phyloP scores from a whole-genome alignment of 2,329 filamentous ascomycete genomes.

The Helotiales sp. region DNA sequence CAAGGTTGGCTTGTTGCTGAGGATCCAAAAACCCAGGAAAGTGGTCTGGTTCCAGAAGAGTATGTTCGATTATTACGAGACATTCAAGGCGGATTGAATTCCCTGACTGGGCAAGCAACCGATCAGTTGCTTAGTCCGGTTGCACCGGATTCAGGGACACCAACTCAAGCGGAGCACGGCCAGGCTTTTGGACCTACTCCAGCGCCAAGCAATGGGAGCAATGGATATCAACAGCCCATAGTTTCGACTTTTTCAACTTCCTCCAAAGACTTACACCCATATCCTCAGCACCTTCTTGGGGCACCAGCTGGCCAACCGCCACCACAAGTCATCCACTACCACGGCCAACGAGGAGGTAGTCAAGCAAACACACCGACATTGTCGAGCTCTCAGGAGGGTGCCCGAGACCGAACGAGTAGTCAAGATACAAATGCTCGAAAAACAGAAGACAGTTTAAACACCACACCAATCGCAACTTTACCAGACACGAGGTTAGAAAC shows the following conservation, averaged over 20 bases:
- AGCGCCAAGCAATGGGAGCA: constrained; percentile 50
- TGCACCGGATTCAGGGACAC: constrained; percentile 63
- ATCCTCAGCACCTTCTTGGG: constrained; percentile 68
- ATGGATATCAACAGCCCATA: constrained; percentile 71
- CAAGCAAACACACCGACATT: constrained; percentile 67
- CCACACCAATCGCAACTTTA: constrained; percentile 34
- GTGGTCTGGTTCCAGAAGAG: constrained; percentile 92
- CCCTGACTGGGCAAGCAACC: constrained; percentile 65
- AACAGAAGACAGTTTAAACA: constrained; percentile 33
- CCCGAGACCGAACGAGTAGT: constrained; percentile 35
- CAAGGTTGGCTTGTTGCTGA: constrained; percentile 98
- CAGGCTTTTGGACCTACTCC: constrained; percentile 53
- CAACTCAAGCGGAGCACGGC: constrained; percentile 64
- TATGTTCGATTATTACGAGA: constrained; percentile 92
- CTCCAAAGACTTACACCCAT: constrained; percentile 71
- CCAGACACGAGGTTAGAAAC: constrained; percentile 35
- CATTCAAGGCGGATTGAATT: constrained; percentile 87
- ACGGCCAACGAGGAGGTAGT: constrained; percentile 69
- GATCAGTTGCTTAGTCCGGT: constrained; percentile 54
- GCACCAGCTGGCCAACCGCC: constrained; percentile 66
- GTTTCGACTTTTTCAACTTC: constrained; percentile 74
- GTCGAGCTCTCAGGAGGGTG: constrained; percentile 38
- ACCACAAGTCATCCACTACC: constrained; percentile 70
- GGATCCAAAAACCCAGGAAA: constrained; percentile 92
- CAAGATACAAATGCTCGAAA: constrained; percentile 36